Base-by-base conservation (phyloP, 1,139 yeast species). In the Suhomyces panamericanus region DNA sequence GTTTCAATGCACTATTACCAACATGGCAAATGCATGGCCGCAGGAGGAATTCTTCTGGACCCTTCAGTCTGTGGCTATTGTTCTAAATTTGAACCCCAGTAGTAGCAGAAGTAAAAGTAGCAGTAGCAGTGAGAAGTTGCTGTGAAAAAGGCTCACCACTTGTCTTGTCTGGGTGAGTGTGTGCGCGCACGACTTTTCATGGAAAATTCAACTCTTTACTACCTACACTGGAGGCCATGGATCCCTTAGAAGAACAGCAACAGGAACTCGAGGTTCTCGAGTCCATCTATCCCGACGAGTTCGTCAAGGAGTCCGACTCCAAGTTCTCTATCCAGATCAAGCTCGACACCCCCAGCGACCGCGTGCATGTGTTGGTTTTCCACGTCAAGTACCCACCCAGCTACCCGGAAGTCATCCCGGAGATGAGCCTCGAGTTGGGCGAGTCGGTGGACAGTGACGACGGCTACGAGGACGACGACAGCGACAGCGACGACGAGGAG, bases 201-300 rank as follows among this genome's bases (percentile, higher is more conserved):
- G 28, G 14, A 27, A 24, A 24, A 24, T 41, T 37, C 17, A 29
- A 26, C 12, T 26, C 27, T 29, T 26, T 15, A 17, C 8, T 14
- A 8, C n/a, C 6, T n/a, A 33, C 6, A n/a, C 13, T 20, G 28
- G 24, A 20, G 16, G 32, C 32, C n/a, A 87, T 87, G 95, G 89
- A 85, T 54, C 77, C 81, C 47, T 58, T 64, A 41, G 95, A 85
- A 63, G 96, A 87, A 62, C 95, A 87, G 58, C 61, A 60, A 32
- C 93, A 87, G 64, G 96, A 88, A 61, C 65, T 88, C 37, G 95
- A 87, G 63, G 89, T 90, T 33, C 75, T 93, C 49, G 85, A 87
- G 63, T 85, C 95, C 20, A 93, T 93, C 48, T 93, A 91, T 61
- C 98, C 98, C 3, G 97, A 90, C 62, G 98, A 93, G 62, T 67